These are phyloP conservation scores for Globisporangium carolinianum DNA, from an alignment of 352 stramenopile genomes.

Conservation along the genomic window DNA sequence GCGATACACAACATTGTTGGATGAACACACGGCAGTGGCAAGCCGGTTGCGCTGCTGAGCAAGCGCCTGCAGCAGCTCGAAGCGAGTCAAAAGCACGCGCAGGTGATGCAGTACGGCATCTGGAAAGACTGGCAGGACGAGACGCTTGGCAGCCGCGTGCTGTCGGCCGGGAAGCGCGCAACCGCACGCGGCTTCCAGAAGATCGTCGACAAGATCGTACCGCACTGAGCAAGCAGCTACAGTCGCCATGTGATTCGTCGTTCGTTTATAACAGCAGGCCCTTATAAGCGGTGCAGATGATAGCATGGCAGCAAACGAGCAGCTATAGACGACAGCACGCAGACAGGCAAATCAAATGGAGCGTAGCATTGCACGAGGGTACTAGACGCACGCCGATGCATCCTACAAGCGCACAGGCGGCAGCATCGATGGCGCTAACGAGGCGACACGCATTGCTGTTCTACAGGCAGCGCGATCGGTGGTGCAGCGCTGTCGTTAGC, in stretches of 20 bases:
- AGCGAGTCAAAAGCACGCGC: slow-evolving; percentile 47
- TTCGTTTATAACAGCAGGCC: no score
- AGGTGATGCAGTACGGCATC: slow-evolving; percentile 76
- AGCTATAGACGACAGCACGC: no score
- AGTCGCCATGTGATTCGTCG: no score
- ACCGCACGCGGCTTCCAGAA: slow-evolving; percentile 41
- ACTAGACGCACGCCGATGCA: no score
- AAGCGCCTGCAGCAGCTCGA: slow-evolving; percentile 46
- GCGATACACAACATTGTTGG: background rate
- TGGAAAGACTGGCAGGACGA: slow-evolving; percentile 75
- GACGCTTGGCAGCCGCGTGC: slow-evolving; percentile 48
- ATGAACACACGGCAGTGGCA: background rate
- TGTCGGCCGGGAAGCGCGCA: slow-evolving; percentile 58
- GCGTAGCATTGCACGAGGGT: no score
- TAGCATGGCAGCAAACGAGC: no score
- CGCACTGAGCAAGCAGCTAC: background rate
- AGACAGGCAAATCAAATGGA: no score
- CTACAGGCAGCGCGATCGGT: background rate
- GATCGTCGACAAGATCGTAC: slow-evolving; percentile 26
- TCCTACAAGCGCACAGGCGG: background rate
- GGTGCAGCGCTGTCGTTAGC: background rate
- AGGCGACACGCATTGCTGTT: background rate
- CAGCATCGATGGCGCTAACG: background rate
- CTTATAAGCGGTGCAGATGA: no score
- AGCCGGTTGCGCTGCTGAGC: slow-evolving; percentile 18